Conservation (phyloP, 192 early-diverging fungal species). For the Podochytrium sp. region DNA sequence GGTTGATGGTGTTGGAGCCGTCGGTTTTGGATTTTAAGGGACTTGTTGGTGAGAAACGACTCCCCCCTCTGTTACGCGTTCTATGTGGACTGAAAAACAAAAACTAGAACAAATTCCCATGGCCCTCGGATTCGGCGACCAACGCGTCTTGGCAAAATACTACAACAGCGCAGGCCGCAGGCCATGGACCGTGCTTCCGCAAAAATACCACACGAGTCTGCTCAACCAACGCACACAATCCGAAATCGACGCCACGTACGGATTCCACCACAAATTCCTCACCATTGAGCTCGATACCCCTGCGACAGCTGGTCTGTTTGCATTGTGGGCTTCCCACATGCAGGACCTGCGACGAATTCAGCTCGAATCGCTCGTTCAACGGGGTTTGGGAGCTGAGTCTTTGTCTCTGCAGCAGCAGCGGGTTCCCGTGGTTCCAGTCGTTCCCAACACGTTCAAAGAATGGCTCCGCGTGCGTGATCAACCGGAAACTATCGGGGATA, state of each 20-base stretch:
- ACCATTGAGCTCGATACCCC: neutral
- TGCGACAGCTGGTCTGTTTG: neutral
- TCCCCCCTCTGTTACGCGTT: no score
- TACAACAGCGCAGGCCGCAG: neutral
- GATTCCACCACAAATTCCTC: neutral
- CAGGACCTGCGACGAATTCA: neutral
- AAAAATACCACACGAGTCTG: neutral
- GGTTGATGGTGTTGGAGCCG: conserved; percentile 1
- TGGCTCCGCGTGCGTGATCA: neutral
- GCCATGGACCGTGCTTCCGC: neutral
- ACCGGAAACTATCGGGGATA: neutral
- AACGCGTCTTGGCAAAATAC: neutral
- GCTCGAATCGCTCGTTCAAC: neutral
- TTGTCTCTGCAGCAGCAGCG: neutral
- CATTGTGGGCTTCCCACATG: neutral
- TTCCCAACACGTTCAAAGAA: neutral
- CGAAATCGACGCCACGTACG: neutral
- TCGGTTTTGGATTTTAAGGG: neutral
- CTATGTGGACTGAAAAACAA: no score
- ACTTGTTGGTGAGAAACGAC: neutral
- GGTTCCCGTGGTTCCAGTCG: neutral
- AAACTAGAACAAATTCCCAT: no score
- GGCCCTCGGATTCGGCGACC: conserved; percentile 1
- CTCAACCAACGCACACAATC: neutral
- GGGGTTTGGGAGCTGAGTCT: neutral